Evolutionary conservation across 2,329 filamentous ascomycete genomes (phyloP), one percentile per base, ranked within the genome.

Genomic region (Ascochyta viciae-villosae): DNA sequence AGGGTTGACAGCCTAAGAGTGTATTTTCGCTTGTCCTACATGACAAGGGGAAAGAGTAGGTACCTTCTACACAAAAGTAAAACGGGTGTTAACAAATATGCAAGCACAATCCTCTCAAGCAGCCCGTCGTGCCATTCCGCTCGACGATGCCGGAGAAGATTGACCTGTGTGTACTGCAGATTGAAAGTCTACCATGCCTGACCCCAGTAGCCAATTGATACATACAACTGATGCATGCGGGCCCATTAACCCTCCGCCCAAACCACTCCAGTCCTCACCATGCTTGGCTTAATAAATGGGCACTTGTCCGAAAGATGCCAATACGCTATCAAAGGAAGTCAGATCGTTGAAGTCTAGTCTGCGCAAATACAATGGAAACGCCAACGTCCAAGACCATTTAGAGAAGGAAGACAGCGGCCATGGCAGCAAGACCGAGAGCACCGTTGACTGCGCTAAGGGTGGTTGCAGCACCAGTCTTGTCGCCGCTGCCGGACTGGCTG

Each of bases 381-480:
- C 74, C 73, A 72, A 68, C 66, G 66, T 71, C 67, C 53, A 65
- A 58, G 67, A 55, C 65, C 59, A 55, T 73, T 78, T 77, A 82
- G 57, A 81, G 71, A 62, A 82, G 76, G 65, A 82, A 72, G 66
- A 79, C 78, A 54, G 80, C 79, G 47, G 80, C 70, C 57, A 82
- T 74, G 70, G 79, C 80, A 50, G 78, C 74, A 44, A 81, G 64
- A 62, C 77, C 77, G 50, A 80, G 76, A 58, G 76, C 76, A 51
- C 75, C 75, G 53, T 63, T 64, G 48, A 75, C 73, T 33, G 80
- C 73, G 61, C 77, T 76, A 31, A 81, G 60, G 35, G 71, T 65
- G 52, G 68, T 69, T 50, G 79, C 79, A 61, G 75, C 76, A 50
- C 71, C 70, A 49, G 68, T 70, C 61, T 68, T 64, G 44, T 37